Evolutionary conservation across 352 stramenopile species (phyloP), one percentile per base, ranked within the genome.

Genomic region (Globisporangium cylindrosporum): DNA sequence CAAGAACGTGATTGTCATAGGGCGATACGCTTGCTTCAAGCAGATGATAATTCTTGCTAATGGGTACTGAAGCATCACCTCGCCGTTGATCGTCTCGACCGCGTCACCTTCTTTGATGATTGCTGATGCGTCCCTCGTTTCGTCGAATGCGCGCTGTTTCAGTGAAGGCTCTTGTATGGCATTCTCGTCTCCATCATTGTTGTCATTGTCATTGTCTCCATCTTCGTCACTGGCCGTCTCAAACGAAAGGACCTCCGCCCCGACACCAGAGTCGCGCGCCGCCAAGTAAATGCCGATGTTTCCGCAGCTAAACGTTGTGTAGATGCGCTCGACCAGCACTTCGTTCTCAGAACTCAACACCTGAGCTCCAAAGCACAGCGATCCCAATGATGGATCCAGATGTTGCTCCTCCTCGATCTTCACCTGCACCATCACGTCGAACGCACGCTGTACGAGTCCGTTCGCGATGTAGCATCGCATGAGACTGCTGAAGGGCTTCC

Each of bases 1-100:
- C 25, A 88, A 51, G 29, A 88, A 80, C 1, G 75, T 86, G 29
- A 88, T 68, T 0, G 74, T 81, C 69, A 88, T 76, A 20, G 80
- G 80, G 0, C 80, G 77, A 29, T 71, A 75, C 20, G 73, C 73
- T 8, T 81, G 77, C 59, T 82, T 80, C 24, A 88, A 69, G 4
- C 64, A 59, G 10, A 61, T 61, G 18, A 82, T 69, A 41, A 82
- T 74, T 3, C 71, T 68, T 12, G 67, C 20, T 22, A 88, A 81
- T 12, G 64, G 27, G 10, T 71, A 70, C 54, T 79, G 71, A 27
- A 81, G 46, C 46, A 88, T 70, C 24, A 74, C 51, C 41, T 83
- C 72, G 43, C 80, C 80, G 43, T 86, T 84, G 61, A 88, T 76
- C 15, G 74, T 78, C 56, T 88, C 77, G 5, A 88, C 32, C 0